Evolutionary conservation across 2,329 filamentous ascomycete genomes (phyloP).

Genomic region (Ustilaginoidea virens): DNA sequence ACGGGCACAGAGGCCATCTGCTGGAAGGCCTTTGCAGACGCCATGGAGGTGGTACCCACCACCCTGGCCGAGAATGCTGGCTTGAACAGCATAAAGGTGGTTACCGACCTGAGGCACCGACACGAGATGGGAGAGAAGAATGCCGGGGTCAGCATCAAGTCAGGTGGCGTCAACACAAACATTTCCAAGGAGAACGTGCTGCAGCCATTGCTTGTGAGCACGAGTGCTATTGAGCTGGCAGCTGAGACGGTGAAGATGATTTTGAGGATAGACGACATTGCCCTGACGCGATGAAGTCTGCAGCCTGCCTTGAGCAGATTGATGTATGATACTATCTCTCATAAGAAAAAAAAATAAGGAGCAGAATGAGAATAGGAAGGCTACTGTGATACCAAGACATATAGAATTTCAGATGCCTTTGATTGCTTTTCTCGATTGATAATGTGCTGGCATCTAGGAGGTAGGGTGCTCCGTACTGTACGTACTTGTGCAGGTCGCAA

Average conservation of each 20-base stretch:
- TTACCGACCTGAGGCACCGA: slow-evolving; percentile 85
- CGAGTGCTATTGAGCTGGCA: slow-evolving; percentile 90
- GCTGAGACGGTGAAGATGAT: slow-evolving; percentile 98
- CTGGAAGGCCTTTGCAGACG: slow-evolving; percentile 98
- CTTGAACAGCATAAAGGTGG: slow-evolving; percentile 96
- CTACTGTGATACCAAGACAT: slow-evolving; percentile 4
- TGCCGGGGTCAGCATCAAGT: slow-evolving; percentile 95
- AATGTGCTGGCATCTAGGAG: too few relatives aligned
- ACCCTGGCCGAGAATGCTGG: slow-evolving; percentile 96
- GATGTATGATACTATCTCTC: slow-evolving; percentile 21
- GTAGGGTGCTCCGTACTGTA: too few relatives aligned
- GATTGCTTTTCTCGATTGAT: too few relatives aligned
- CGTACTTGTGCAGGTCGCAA: too few relatives aligned
- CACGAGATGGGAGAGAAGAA: slow-evolving; percentile 93
- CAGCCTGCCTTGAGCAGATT: slow-evolving; percentile 12
- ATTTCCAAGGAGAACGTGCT: slow-evolving; percentile 95
- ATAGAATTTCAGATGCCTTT: background rate
- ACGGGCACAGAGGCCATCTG: slow-evolving; percentile 92
- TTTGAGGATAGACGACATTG: slow-evolving; percentile 52
- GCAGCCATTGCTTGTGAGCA: slow-evolving; percentile 91
- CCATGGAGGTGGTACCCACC: slow-evolving; percentile 91
- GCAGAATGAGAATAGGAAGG: slow-evolving; percentile 7
- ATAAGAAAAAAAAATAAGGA: slow-evolving; percentile 6
- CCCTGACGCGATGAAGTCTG: slow-evolving; percentile 35
- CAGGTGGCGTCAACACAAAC: slow-evolving; percentile 89